Base-by-base conservation (phyloP, 2,329 filamentous ascomycete species). In the Zymoseptoria brevis region DNA sequence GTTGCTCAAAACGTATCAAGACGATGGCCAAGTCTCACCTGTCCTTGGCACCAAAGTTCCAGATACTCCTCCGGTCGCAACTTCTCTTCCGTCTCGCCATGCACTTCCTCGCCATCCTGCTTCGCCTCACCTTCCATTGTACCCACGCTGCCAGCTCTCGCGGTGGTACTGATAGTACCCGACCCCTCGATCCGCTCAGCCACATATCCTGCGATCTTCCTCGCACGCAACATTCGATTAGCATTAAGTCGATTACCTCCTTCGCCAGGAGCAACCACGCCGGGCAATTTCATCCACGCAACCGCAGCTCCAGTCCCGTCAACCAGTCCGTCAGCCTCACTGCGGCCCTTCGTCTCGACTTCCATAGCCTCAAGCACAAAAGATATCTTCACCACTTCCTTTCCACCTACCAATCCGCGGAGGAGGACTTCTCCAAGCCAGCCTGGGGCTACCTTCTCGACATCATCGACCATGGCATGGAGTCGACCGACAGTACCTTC, bases 321-420 rank as follows among this genome's bases (percentile, higher is more conserved):
- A 2, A 45, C 35, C 11, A 45, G 35, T 7, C 35, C 16, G 2
- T 45, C 35, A 16, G 35, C 35, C 16, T 45, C 35, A 45, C 35
- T 45, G 6, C 35, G 11, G n/a, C 35, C 35, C 35, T 45, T 45
- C 16, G 35, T 45, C 35, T 45, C 35, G 13, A 45, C 35, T 45
- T 45, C 35, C 35, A 45, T 45, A 3, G 53, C 92, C 66, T 94
- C 85, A 22, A 99, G 80, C 16, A 96, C 83, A 70, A 99, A 99
- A 3, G 90, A 92, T n/a, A 97, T 87, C 79, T 99, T 99, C 66
- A 93, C 84, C 1, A 92, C 86, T n/a, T 97, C 94, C 77, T 97
- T 97, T 60, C 81, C 76, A 0, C 91, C 90, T 8, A 90, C 84
- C 71, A 84, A 82, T 72, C 96, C 96, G 79, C 81, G 80, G 53